Percentiles rank a stretch among this genome's conserved stretches.
Evolutionary conservation across 2,329 filamentous ascomycete species (phyloP).

Genomic region (Pestalotiopsis sp.): DNA sequence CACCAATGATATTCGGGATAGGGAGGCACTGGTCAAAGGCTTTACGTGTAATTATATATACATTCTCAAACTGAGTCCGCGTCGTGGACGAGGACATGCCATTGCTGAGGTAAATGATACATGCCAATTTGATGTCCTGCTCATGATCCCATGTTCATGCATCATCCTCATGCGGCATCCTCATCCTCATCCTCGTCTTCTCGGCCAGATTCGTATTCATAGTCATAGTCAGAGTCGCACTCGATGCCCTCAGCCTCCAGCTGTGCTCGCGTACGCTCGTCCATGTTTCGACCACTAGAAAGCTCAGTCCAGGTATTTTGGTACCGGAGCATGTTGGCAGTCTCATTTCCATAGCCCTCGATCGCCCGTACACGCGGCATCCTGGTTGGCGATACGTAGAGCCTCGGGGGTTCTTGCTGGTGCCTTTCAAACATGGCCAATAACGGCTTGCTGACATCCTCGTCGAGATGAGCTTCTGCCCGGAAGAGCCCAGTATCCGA

Average conservation of each 20-base stretch:
- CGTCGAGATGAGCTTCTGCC: slow-evolving; percentile 49
- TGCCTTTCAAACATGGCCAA: slow-evolving; percentile 42
- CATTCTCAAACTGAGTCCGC: background rate
- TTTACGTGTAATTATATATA: background rate
- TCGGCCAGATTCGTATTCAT: slow-evolving; percentile 17
- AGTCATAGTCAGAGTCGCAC: slow-evolving; percentile 17
- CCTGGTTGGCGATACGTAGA: background rate
- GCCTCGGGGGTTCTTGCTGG: slow-evolving; percentile 44
- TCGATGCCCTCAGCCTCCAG: slow-evolving; percentile 18
- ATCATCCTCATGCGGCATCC: background rate
- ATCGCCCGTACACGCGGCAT: background rate
- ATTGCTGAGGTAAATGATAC: background rate
- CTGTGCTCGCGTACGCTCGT: slow-evolving; percentile 15
- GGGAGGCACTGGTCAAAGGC: no score
- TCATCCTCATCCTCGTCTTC: background rate
- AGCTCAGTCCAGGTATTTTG: background rate
- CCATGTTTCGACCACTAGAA: slow-evolving; percentile 15
- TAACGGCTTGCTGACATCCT: slow-evolving; percentile 46
- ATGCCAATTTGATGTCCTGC: background rate
- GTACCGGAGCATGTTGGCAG: background rate
- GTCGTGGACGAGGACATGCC: background rate
- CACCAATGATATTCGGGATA: background rate
- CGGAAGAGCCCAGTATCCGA: slow-evolving; percentile 46
- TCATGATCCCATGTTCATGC: background rate
- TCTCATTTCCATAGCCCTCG: background rate